Base-by-base conservation (phyloP, 805 yeast genomes). In the Candida montana region DNA sequence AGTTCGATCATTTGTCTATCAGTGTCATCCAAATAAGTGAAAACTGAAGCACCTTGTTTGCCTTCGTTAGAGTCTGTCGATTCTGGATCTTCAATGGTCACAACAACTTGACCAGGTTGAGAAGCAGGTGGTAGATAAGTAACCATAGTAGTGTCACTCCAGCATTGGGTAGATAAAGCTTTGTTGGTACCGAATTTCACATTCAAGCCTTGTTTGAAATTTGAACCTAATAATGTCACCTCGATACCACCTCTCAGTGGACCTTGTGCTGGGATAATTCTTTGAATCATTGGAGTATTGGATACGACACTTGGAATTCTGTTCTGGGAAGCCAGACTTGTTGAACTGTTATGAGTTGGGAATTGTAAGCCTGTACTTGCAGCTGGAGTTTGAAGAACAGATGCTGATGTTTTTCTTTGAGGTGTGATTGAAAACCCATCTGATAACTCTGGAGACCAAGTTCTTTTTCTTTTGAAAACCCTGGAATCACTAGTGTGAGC, bases 231-330 rank as follows among this genome's bases (percentile, higher is more conserved):
- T 37, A 93, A 66, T 0, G 99, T 93, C 7, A 93, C 86, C 61
- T 93, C 99, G 33, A 90, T 82, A 15, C 99, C 99, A 50, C 99
- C 99, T 48, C 96, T 74, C 11, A 89, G 75, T 9, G 97, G 95
- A 3, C 99, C 99, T 60, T 86, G 93, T 0, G 95, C 83, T 1
- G 99, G 99, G 44, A 93, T 90, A 10, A 93, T 83, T 44, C 96
- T 73, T 59, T 88, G 91, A 40, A 91, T 81, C 0, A 46, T 30
- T 28, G 58, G 54, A 36, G 32, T 20, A 35, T 40, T 23, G 11
- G 46, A 19, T 20, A 18, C 37, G 7, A 42, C 27, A 21, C 49
- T 44, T 29, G 41, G 32, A 16, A 33, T 36, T 33, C 45, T 37
- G 10, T 35, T 33, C 18, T 41, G 45, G n/a, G 47, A 38, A 8